Evolutionary conservation across 1,139 yeast genomes (phyloP), one percentile per base, ranked within the genome.

Genomic region (Hanseniaspora uvarum): DNA sequence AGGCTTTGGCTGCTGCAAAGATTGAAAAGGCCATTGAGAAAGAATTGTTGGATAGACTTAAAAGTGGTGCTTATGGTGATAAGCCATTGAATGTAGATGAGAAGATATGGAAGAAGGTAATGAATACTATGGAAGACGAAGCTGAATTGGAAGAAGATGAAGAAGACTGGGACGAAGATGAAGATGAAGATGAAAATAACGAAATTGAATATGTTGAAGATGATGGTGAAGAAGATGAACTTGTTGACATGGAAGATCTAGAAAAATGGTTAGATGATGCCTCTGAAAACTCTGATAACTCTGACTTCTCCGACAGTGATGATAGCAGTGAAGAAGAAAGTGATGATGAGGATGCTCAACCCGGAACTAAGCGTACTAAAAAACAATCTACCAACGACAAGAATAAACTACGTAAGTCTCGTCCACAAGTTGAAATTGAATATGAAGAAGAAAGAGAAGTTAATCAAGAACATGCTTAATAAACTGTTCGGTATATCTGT

Each of bases 51-150:
- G 96, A 89, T 55, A 81, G 98, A 71, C 78, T 92, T 63, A 92
- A 92, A 79, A 82, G 92, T 67, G 98, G 98, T 58, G 97, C 97
- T 6, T 92, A 92, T 65, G 98, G 98, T 59, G 97, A 92, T 65
- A 86, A 89, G 68, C 98, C 98, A 56, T 75, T 92, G 65, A 92
- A 92, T 65, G 98, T 92, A 45, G 97, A 92, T 63, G 96, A 89
- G 65, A 83, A 82, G 71, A 81, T 92, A 58, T 92, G 98, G 98
- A 83, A 84, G 76, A 86, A 81, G 72, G 94, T 92, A 26, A 78
- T 92, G 72, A 87, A 92, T 60, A 63, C 79, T 52, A 79, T 78
- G 59, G 83, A 80, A 57, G 85, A 80, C 50, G 83, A 79, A 56
- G 80, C 80, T 40, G 81, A 76, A 49, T 76, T 75, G 48, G 81